Conservation (phyloP, 352 stramenopile genomes). For the Phytophthora agathidicida region DNA sequence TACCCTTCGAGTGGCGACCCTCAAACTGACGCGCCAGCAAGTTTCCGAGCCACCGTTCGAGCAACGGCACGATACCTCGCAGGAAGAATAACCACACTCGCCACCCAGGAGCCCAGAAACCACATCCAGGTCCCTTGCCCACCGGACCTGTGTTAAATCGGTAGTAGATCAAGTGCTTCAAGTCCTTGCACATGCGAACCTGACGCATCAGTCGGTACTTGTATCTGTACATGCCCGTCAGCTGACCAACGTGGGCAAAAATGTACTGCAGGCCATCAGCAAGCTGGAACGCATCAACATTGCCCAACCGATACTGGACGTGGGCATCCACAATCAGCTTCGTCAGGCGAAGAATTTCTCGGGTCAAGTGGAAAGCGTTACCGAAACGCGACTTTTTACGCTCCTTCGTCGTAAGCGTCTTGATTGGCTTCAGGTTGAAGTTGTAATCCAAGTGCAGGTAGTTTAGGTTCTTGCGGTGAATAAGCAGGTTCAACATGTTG, state of each 20-base stretch:
- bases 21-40: constrained; percentile 99
- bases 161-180: constrained; percentile 99
- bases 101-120: constrained; percentile 99
- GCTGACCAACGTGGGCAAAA: constrained; percentile 99
- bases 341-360: constrained; percentile 99
- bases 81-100: constrained; percentile 99
- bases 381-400: constrained; percentile 99
- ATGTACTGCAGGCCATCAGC: constrained; percentile 99
- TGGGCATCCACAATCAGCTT: constrained; percentile 99
- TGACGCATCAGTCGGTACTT: constrained; percentile 98
- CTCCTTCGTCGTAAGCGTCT: constrained; percentile 99
- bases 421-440: constrained; percentile 99
- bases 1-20: constrained; percentile 98
- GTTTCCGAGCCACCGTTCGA: constrained; percentile 99
- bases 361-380: constrained; percentile 96
- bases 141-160: constrained; percentile 99
- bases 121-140: constrained; percentile 98
- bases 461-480: constrained; percentile 99
- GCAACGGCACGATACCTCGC: constrained; percentile 97
- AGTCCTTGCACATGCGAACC: constrained; percentile 99
- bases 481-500: constrained; percentile 99
- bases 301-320: constrained; percentile 99
- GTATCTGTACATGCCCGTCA: constrained; percentile 99
- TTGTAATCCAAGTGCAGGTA: constrained; percentile 99
- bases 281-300: constrained; percentile 99